Conservation (phyloP, 2,329 filamentous ascomycete species). For the Aspergillus ochraceus region DNA sequence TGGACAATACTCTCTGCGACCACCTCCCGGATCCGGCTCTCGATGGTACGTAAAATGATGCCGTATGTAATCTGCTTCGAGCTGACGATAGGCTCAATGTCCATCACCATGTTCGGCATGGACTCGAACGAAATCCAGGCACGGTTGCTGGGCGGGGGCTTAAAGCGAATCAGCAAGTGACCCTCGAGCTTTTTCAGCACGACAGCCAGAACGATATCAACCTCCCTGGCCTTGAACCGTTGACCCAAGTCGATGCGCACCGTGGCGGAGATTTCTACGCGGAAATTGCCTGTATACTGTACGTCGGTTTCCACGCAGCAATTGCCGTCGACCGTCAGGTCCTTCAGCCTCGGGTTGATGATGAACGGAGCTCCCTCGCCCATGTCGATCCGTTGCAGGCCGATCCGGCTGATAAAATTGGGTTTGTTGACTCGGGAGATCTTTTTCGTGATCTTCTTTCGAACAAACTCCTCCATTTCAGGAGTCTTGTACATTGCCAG, state of each 20-base stretch:
- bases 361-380: conserved; percentile 85
- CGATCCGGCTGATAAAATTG: conserved; percentile 80
- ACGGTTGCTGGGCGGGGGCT: conserved; percentile 91
- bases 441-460: conserved; percentile 90
- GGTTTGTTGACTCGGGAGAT: conserved; percentile 92
- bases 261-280: conserved; percentile 87
- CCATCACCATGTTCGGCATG: conserved; percentile 91
- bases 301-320: conserved; percentile 84
- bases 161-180: conserved; percentile 80
- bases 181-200: conserved; percentile 83
- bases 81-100: conserved; percentile 94
- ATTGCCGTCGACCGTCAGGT: conserved; percentile 89
- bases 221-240: conserved; percentile 85
- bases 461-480: conserved; percentile 75
- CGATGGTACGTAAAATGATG: conserved; percentile 87
- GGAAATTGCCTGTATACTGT: conserved; percentile 84
- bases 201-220: conserved; percentile 83
- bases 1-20: conserved; percentile 86
- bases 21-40: conserved; percentile 91
- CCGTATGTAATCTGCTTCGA: conserved; percentile 93
- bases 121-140: conserved; percentile 94
- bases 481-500: conserved; percentile 82
- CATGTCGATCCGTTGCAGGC: conserved; percentile 79
- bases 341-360: conserved; percentile 82
- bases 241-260: conserved; percentile 86